phyloP scores from a whole-genome alignment of 371 early-diverging fungal species.

The Mucor piriformis region DNA sequence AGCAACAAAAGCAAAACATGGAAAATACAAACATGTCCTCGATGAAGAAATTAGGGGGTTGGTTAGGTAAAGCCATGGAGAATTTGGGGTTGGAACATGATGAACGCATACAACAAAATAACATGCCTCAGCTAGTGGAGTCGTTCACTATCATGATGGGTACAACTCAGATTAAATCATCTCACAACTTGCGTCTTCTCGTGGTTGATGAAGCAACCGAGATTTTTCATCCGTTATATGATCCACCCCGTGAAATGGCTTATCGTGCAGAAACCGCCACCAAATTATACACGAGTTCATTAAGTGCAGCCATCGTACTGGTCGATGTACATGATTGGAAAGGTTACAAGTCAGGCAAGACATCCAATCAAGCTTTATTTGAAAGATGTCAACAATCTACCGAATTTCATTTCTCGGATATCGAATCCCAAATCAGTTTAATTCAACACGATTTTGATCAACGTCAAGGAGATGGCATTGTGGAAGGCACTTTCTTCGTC shows the following conservation, averaged over 20 bases:
- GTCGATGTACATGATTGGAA: constrained; percentile 65
- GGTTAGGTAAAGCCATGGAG: constrained; percentile 77
- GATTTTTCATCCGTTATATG: constrained; percentile 55
- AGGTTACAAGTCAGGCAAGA: constrained; percentile 60
- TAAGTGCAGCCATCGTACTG: constrained; percentile 68
- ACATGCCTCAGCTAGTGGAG: constrained; percentile 61
- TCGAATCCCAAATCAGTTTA: constrained; percentile 64
- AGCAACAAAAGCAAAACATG: constrained; percentile 66
- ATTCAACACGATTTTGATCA: constrained; percentile 58
- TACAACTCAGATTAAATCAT: constrained; percentile 70
- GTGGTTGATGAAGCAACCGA: constrained; percentile 56
- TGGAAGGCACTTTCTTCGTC: constrained; percentile 76
- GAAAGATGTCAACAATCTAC: constrained; percentile 69
- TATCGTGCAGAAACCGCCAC: constrained; percentile 74
- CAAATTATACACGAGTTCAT: constrained; percentile 66
- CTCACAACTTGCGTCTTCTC: constrained; percentile 68
- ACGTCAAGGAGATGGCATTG: constrained; percentile 26
- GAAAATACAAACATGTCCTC: constrained; percentile 61
- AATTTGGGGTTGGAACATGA: constrained; percentile 68
- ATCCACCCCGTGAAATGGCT: constrained; percentile 59
- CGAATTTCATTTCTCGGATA: constrained; percentile 77
- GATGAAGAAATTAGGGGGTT: constrained; percentile 66
- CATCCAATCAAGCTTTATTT: constrained; percentile 71
- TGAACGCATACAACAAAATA: constrained; percentile 14
- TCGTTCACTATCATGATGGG: constrained; percentile 76